Evolutionary conservation across 2,329 filamentous ascomycete genomes (phyloP).

Genomic region (Ambrosiella xylebori): DNA sequence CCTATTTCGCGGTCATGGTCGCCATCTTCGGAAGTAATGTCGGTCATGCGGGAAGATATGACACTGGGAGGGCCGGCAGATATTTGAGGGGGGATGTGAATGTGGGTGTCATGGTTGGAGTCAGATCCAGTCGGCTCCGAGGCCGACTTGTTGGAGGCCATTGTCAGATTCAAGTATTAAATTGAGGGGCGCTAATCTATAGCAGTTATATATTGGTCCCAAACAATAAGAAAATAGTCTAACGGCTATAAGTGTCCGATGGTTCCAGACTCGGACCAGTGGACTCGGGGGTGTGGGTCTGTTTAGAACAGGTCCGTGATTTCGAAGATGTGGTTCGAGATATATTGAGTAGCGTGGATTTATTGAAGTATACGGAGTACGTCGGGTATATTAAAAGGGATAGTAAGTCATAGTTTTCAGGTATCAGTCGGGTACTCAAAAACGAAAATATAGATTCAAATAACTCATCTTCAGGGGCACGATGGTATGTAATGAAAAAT

Average conservation of each 20-base stretch:
- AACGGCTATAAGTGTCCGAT: neutral
- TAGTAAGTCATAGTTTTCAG: neutral
- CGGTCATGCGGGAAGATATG: conserved; percentile 57
- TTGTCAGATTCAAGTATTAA: conserved; percentile 14
- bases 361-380: neutral
- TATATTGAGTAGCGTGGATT: neutral
- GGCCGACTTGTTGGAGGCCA: conserved; percentile 23
- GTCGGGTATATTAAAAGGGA: neutral
- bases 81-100: conserved; percentile 25
- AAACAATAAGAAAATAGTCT: neutral
- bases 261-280: neutral
- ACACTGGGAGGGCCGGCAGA: conserved; percentile 40
- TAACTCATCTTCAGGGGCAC: neutral
- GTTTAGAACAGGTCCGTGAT: neutral
- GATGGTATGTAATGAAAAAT: neutral
- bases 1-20: conserved; percentile 23
- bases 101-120: neutral
- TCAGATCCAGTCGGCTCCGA: neutral
- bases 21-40: conserved; percentile 41
- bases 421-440: neutral
- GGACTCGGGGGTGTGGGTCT: neutral
- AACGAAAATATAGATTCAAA: neutral
- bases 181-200: neutral
- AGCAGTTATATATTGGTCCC: neutral
- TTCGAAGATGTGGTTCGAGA: neutral